Evolutionary conservation across 1,284 basidiomycete species (phyloP).

Genomic region (Pholiota adiposa): DNA sequence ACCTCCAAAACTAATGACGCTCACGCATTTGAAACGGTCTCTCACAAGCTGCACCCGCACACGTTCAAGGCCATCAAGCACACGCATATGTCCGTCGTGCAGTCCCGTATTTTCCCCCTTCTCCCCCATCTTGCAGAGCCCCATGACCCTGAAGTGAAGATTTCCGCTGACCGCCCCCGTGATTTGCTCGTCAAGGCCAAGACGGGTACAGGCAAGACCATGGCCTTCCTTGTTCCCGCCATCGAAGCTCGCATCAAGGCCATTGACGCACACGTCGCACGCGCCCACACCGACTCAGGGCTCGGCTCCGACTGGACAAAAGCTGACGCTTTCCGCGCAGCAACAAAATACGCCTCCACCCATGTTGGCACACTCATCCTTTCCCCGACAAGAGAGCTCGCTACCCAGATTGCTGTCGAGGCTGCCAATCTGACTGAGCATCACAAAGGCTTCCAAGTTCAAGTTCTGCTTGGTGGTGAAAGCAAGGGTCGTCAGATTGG

Average conservation of each 20-base stretch:
- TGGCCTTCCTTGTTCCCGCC: constrained; percentile 90
- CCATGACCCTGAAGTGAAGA: constrained; percentile 33
- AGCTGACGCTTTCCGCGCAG: neutral
- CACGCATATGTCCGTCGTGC: constrained; percentile 83
- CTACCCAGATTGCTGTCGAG: constrained; percentile 92
- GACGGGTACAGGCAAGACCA: constrained; percentile 93
- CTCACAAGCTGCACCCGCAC: constrained; percentile 33
- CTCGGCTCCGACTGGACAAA: constrained; percentile 32
- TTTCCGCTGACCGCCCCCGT: constrained; percentile 31
- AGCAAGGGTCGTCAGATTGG: constrained; percentile 70
- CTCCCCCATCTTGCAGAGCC: constrained; percentile 62
- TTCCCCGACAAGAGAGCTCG: constrained; percentile 93
- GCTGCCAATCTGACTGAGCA: constrained; percentile 72
- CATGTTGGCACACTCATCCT: constrained; percentile 84
- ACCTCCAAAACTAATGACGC: constrained; percentile 14
- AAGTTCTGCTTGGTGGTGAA: constrained; percentile 83
- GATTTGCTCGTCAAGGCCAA: constrained; percentile 86
- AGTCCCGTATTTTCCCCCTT: constrained; percentile 77
- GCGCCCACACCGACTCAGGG: constrained; percentile 46
- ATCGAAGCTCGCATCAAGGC: constrained; percentile 74
- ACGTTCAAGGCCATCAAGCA: constrained; percentile 75
- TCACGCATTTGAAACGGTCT: constrained; percentile 34
- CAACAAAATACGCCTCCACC: constrained; percentile 30
- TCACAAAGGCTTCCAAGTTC: constrained; percentile 71
- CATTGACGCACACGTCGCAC: constrained; percentile 45